Evolutionary conservation across 176 grass and related monocot genomes (phyloP).

Genomic region (Musa troglodytarum): DNA sequence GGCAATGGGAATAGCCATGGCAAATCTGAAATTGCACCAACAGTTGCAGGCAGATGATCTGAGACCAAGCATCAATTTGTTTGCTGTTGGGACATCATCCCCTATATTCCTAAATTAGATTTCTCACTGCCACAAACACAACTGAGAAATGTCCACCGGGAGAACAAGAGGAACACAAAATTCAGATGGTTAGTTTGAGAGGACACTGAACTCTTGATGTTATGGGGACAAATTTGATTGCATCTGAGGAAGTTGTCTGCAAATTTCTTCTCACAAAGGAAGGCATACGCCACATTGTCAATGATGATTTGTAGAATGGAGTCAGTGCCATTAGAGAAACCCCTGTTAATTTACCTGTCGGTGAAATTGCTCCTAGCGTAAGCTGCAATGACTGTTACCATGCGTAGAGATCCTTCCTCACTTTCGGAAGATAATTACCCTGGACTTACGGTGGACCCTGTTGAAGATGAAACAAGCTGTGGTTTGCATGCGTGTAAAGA

Average conservation of each 20-base stretch:
- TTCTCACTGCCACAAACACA: not conserved
- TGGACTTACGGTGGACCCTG: not conserved
- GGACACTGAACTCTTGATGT: not conserved
- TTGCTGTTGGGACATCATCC: not conserved
- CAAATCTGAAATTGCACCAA: not conserved
- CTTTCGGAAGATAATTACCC: not conserved
- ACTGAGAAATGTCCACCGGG: not conserved
- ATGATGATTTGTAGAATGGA: not conserved
- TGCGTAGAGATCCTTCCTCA: not conserved
- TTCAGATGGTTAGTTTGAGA: too few species aligned
- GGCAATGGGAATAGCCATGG: not conserved
- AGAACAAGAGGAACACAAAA: not conserved
- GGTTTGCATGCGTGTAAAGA: not conserved
- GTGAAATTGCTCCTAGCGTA: not conserved
- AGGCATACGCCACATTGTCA: not conserved
- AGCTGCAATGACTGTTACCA: not conserved
- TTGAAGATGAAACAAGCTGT: not conserved
- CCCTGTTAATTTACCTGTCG: not conserved
- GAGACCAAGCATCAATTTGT: not conserved
- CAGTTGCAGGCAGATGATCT: not conserved
- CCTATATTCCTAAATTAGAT: not conserved
- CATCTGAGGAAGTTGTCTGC: not conserved
- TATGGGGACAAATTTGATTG: not conserved
- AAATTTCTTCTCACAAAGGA: slow-evolving; percentile 2
- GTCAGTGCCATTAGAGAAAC: not conserved